phyloP scores from a whole-genome alignment of 805 yeast species.

The Metschnikowia dekortorum region DNA sequence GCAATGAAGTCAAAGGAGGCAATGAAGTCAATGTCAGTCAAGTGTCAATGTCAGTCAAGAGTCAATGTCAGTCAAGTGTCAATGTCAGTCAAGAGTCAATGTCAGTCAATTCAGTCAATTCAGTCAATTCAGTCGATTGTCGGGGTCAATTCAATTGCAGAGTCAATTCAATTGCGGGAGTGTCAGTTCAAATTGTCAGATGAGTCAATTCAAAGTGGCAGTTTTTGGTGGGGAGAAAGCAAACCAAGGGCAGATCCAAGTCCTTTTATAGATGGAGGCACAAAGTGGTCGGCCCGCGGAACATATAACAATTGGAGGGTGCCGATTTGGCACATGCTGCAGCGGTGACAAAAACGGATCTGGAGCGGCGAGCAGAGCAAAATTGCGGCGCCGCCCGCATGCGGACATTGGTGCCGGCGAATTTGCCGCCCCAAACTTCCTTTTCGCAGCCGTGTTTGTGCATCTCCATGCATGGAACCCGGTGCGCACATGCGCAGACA shows the following conservation, averaged over 20 bases:
- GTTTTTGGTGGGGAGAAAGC: neutral
- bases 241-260: neutral
- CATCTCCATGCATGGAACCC: neutral
- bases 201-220: neutral
- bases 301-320: neutral
- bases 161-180: too few species aligned
- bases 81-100: too few species aligned
- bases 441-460: neutral
- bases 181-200: neutral
- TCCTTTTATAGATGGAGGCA: neutral
- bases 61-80: too few species aligned
- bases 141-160: too few species aligned
- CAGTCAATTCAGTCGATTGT: too few species aligned
- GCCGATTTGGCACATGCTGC: neutral
- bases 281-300: constrained; percentile 2
- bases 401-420: too few species aligned
- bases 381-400: neutral
- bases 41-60: too few species aligned
- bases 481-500: neutral
- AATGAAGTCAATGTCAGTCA: too few species aligned
- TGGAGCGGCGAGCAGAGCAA: neutral
- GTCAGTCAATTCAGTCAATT: too few species aligned
- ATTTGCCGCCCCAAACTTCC: too few species aligned
- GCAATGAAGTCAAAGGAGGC: too few species aligned
- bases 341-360: neutral